A percentile compares a stretch with the other conserved stretches of the same genome.
Evolutionary conservation across 495 filamentous ascomycete genomes (phyloP).

Genomic region (Filosporella fistucella): DNA sequence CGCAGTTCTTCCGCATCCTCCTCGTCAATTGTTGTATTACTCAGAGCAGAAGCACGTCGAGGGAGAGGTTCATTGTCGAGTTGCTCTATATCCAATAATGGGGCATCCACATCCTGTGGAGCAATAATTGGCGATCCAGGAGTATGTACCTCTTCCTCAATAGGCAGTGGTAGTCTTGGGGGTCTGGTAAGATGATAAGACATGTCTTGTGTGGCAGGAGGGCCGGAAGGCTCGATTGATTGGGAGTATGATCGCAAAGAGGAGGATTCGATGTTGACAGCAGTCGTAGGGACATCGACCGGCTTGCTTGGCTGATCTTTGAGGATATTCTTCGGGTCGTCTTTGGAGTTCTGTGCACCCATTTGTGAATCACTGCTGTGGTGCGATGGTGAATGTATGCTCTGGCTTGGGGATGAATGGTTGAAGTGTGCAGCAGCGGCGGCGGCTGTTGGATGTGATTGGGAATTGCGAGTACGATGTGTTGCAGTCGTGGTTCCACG

Average conservation of each 20-base stretch:
- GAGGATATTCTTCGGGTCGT: constrained; percentile 11
- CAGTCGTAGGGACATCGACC: constrained; percentile 43
- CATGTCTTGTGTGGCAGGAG: constrained; percentile 40
- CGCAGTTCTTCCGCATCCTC: constrained; percentile 72
- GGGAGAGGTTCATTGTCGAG: constrained; percentile 43
- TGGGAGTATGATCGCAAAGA: constrained; percentile 21
- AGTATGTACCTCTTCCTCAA: constrained; percentile 80
- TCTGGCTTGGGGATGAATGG: constrained; percentile 31
- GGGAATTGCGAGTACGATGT: constrained; percentile 34
- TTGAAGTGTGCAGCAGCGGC: constrained; percentile 15
- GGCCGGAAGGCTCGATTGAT: constrained; percentile 30
- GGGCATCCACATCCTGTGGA: constrained; percentile 54
- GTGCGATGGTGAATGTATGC: constrained; percentile 13
- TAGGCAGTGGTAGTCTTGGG: constrained; percentile 83
- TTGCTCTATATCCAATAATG: constrained; percentile 41
- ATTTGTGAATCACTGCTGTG: constrained; percentile 20
- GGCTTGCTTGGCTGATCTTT: constrained; percentile 39
- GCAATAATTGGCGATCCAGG: constrained; percentile 82
- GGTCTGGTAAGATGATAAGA: constrained; percentile 65
- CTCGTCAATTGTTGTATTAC: constrained; percentile 69
- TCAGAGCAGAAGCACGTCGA: constrained; percentile 57
- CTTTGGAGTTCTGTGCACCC: constrained; percentile 16
- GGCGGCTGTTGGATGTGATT: constrained; percentile 23
- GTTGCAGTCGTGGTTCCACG: constrained; percentile 38
- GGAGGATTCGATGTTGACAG: constrained; percentile 19